Evolutionary conservation across 2,329 filamentous ascomycete species (phyloP).

Genomic region (Diaporthe sp.): DNA sequence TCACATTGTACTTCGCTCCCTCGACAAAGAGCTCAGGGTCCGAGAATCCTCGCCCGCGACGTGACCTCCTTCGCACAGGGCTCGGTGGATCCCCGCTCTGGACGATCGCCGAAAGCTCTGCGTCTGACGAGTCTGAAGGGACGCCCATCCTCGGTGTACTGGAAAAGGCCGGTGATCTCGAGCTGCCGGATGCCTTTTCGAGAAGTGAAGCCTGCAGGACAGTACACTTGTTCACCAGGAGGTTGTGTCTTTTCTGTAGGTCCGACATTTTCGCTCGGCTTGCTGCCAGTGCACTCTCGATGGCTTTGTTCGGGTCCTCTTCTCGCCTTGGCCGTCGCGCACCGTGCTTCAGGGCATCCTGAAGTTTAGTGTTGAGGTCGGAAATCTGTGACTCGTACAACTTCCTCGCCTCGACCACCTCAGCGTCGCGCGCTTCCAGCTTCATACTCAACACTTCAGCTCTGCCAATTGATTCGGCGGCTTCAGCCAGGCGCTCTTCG

Average conservation of each 20-base stretch:
- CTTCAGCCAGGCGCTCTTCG: conserved; percentile 67
- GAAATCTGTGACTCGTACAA: conserved; percentile 63
- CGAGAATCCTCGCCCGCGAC: conserved; percentile 55
- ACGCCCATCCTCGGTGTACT: conserved; percentile 34
- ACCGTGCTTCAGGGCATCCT: conserved; percentile 49
- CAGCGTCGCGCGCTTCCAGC: conserved; percentile 63
- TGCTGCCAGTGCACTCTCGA: conserved; percentile 62
- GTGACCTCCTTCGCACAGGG: conserved; percentile 53
- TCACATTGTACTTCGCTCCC: conserved; percentile 56
- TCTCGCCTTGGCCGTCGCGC: conserved; percentile 38
- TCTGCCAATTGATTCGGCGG: conserved; percentile 69
- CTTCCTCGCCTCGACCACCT: conserved; percentile 57
- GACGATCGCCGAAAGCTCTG: conserved; percentile 52
- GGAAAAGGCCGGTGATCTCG: conserved; percentile 11
- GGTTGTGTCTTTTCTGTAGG: conserved; percentile 64
- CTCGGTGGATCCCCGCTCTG: conserved; percentile 47
- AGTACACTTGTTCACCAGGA: conserved; percentile 65
- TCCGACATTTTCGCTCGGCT: conserved; percentile 66
- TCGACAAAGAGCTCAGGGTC: conserved; percentile 56
- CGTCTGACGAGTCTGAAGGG: conserved; percentile 47
- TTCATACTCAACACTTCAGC: conserved; percentile 71
- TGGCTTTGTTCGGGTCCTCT: conserved; percentile 50
- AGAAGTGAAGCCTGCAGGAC: conserved; percentile 63
- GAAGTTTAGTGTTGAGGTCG: conserved; percentile 60
- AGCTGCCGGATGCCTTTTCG: conserved; percentile 57